A percentile compares a stretch with the other conserved stretches of the same genome.
Conservation (phyloP, 1,284 basidiomycete genomes). For the Cryptococcus deneoformans region DNA sequence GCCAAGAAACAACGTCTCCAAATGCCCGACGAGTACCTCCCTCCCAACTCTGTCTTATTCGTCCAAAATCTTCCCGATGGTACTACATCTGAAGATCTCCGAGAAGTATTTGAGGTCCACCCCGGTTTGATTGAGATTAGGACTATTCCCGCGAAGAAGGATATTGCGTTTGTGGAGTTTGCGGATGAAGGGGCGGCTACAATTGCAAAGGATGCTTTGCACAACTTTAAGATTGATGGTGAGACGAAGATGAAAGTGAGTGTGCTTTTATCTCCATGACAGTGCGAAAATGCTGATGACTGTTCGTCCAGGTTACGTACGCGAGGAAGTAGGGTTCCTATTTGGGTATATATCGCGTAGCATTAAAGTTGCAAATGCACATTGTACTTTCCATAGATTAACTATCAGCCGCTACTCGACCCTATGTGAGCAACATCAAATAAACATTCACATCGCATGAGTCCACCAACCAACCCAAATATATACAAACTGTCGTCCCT, state of each 20-base stretch:
- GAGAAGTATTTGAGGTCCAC: constrained; percentile 86
- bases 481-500: too few relatives aligned
- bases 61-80: constrained; percentile 90
- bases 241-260: constrained; percentile 93
- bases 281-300: not conserved
- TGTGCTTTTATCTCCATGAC: constrained; percentile 1
- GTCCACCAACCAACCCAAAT: too few relatives aligned
- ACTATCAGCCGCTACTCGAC: not conserved
- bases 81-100: constrained; percentile 81
- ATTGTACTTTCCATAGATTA: not conserved
- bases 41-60: constrained; percentile 99
- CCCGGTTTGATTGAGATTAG: constrained; percentile 92
- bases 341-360: not conserved
- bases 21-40: constrained; percentile 99
- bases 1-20: constrained; percentile 64
- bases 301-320: constrained; percentile 30
- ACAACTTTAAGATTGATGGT: constrained; percentile 94
- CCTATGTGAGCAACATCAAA: not conserved
- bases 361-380: not conserved
- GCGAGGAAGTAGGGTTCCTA: constrained; percentile 34
- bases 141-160: constrained; percentile 91
- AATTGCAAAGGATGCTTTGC: constrained; percentile 86
- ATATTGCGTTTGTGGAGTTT: constrained; percentile 96
- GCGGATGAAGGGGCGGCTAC: constrained; percentile 84
- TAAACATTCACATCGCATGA: not conserved